Conservation (phyloP, 371 early-diverging fungal species). For the Saksenaea vasiformis region DNA sequence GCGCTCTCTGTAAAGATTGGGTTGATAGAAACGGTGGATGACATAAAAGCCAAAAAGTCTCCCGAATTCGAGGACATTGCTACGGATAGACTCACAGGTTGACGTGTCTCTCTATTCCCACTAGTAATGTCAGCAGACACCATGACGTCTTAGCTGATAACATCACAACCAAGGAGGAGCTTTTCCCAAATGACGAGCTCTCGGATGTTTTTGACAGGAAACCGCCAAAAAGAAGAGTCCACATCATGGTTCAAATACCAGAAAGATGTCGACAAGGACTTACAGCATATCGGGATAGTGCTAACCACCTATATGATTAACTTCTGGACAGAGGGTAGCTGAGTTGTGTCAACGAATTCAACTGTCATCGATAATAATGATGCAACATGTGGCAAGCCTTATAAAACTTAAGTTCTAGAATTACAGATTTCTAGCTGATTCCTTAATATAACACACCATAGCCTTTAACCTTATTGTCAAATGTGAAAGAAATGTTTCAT, state of each 20-base stretch:
- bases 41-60: not conserved
- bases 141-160: not conserved
- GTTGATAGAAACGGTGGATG: not conserved
- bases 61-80: not conserved
- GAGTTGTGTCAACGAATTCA: not conserved
- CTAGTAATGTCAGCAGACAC: not conserved
- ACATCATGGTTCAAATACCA: slow-evolving; percentile 1
- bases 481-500: not conserved
- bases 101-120: not conserved
- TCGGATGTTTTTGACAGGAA: not conserved
- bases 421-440: not conserved
- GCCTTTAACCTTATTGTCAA: not conserved
- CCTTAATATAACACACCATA: not conserved
- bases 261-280: not conserved
- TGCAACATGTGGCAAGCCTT: not conserved
- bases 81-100: not conserved
- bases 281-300: not conserved
- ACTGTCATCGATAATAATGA: not conserved
- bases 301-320: not conserved
- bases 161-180: not conserved
- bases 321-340: not conserved
- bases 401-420: not conserved
- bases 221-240: not conserved
- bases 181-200: not conserved
- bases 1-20: not conserved